Conservation (phyloP, 805 yeast genomes). For the Wickerhamiella parazyma region DNA sequence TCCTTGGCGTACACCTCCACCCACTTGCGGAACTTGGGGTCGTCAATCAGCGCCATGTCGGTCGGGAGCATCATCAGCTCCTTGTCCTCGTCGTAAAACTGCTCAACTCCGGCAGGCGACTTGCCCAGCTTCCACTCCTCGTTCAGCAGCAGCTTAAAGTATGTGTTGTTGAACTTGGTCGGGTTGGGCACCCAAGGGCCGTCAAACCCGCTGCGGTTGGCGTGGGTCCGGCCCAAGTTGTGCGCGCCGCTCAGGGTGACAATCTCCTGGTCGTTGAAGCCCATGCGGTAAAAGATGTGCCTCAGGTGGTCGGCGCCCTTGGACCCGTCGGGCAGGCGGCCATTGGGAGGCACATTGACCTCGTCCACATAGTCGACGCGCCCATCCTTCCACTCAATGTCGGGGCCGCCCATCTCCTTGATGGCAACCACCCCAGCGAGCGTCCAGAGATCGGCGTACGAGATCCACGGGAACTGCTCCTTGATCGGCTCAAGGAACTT, state of each 20-base stretch:
- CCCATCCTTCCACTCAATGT: conserved; percentile 70
- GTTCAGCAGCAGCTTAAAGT: conserved; percentile 39
- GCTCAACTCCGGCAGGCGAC: conserved; percentile 28
- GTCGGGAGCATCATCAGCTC: conserved; percentile 79
- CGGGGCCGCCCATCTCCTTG: conserved; percentile 54
- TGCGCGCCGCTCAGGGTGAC: conserved; percentile 55
- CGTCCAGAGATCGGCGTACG: conserved; percentile 60
- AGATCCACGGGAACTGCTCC: conserved; percentile 43
- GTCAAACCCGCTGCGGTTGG: conserved; percentile 59
- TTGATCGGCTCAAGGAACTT: conserved; percentile 42
- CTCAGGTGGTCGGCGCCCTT: conserved; percentile 41
- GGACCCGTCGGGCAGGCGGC: conserved; percentile 48
- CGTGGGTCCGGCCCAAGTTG: conserved; percentile 49
- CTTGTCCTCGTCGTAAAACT: conserved; percentile 37
- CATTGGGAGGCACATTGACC: conserved; percentile 44
- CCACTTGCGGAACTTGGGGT: conserved; percentile 43
- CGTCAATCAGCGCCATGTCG: conserved; percentile 56
- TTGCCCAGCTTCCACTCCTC: conserved; percentile 41
- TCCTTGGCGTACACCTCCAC: conserved; percentile 58
- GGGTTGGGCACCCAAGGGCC: conserved; percentile 88
- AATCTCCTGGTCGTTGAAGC: conserved; percentile 46
- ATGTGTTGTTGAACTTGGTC: conserved; percentile 60
- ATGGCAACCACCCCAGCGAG: conserved; percentile 54
- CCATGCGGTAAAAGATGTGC: conserved; percentile 43
- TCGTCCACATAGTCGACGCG: conserved; percentile 43